These are phyloP conservation scores for Talaromyces sp. DNA, from an alignment of 2,329 filamentous ascomycete genomes.

Conservation along the genomic window DNA sequence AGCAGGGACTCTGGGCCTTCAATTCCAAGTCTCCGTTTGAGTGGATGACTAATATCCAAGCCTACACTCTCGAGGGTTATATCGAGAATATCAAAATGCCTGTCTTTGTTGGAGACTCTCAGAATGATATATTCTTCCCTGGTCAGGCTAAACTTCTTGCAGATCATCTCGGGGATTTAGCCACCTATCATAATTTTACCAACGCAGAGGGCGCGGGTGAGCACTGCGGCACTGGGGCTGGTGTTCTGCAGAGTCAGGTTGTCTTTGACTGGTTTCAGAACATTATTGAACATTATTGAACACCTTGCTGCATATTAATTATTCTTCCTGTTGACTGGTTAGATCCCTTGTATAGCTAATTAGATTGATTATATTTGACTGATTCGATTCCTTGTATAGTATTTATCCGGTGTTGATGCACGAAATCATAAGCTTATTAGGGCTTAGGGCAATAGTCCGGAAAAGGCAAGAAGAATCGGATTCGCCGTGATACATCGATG, in stretches of 20 bases:
- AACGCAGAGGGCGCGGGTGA: slow-evolving; percentile 18
- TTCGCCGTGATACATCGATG: no score
- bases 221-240: slow-evolving; percentile 23
- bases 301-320: no score
- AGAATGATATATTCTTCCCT: slow-evolving; percentile 19
- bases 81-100: slow-evolving; percentile 21
- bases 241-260: slow-evolving; percentile 7
- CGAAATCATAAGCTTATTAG: no score
- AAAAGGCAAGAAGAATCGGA: no score
- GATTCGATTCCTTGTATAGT: no score
- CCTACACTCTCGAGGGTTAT: slow-evolving; percentile 17
- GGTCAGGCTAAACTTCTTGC: slow-evolving; percentile 19
- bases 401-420: neutral
- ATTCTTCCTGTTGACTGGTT: no score
- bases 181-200: slow-evolving; percentile 19
- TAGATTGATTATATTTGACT: no score
- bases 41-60: slow-evolving; percentile 20
- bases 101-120: slow-evolving; percentile 22
- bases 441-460: no score
- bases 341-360: no score
- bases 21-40: slow-evolving; percentile 26
- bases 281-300: neutral
- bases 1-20: slow-evolving; percentile 34
- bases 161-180: slow-evolving; percentile 18
- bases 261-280: slow-evolving; percentile 6